Conservation (phyloP, 495 filamentous ascomycete species). For the Pyronema domesticum region DNA sequence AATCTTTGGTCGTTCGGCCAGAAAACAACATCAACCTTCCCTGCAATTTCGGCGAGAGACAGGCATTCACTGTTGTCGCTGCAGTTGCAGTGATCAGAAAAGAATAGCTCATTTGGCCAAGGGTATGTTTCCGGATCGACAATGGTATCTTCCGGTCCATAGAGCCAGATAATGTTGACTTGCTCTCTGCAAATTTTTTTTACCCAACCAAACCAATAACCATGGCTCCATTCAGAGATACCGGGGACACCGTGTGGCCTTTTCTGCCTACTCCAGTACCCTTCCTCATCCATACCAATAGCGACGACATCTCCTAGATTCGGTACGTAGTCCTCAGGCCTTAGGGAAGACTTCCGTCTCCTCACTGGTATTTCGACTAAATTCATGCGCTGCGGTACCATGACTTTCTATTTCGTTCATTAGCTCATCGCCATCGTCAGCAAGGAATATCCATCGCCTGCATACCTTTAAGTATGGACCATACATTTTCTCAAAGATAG, state of each 20-base stretch:
- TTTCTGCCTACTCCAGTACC: slow-evolving; percentile 27
- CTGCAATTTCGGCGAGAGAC: slow-evolving; percentile 34
- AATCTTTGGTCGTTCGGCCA: slow-evolving; percentile 25
- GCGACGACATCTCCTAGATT: slow-evolving; percentile 36
- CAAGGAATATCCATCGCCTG: no score
- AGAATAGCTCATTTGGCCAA: slow-evolving; percentile 49
- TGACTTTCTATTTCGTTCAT: slow-evolving; percentile 4
- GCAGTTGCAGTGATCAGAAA: slow-evolving; percentile 63
- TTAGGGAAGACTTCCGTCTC: slow-evolving; percentile 1
- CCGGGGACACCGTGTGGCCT: background rate
- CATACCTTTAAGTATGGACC: slow-evolving; percentile 28
- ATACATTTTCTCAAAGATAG: slow-evolving; percentile 47
- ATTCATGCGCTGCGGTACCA: background rate
- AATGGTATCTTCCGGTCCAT: slow-evolving; percentile 47
- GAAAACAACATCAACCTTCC: slow-evolving; percentile 39
- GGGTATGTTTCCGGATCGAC: slow-evolving; percentile 45
- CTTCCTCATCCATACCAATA: slow-evolving; percentile 30
- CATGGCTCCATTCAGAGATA: background rate
- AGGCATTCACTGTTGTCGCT: slow-evolving; percentile 25
- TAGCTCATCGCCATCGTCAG: no score
- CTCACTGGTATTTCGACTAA: slow-evolving; percentile 10
- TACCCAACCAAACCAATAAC: slow-evolving; percentile 48
- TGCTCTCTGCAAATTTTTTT: slow-evolving; percentile 11
- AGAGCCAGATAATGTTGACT: slow-evolving; percentile 55
- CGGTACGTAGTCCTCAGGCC: background rate